phyloP scores from a whole-genome alignment of 176 grass and related monocot genomes.

The Avena eriantha region DNA sequence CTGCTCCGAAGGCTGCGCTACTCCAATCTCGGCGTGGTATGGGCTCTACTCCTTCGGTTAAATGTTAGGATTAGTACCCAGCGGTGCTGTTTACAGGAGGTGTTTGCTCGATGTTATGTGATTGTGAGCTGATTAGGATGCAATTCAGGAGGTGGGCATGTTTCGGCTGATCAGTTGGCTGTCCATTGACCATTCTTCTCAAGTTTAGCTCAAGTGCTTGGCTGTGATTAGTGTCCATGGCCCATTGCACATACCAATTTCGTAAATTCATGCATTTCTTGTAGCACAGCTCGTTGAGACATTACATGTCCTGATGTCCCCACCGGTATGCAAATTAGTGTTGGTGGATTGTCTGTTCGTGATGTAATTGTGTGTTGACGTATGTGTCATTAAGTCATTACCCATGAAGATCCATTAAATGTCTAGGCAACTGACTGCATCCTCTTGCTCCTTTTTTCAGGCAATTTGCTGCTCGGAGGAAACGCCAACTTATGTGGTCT shows the following conservation, averaged over 20 bases:
- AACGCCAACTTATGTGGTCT: constrained; percentile 58
- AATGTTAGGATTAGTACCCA: not conserved
- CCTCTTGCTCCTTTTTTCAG: constrained; percentile 49
- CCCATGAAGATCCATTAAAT: not conserved
- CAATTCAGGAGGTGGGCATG: not conserved
- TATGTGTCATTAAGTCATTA: not conserved
- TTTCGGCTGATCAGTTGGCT: constrained; percentile 19
- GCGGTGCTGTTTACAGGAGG: not conserved
- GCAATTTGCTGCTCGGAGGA: constrained; percentile 58
- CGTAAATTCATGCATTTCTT: not conserved
- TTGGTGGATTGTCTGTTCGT: not conserved
- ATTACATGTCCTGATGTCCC: too few relatives aligned
- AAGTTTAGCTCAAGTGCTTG: constrained; percentile 2
- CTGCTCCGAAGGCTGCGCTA: constrained; percentile 56
- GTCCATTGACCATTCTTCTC: not conserved
- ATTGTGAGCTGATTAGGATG: not conserved
- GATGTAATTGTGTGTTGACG: not conserved
- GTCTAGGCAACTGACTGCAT: not conserved
- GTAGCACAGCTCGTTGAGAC: not conserved
- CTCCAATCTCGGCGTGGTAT: constrained; percentile 58
- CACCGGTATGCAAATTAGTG: not conserved
- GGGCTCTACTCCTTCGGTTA: not conserved
- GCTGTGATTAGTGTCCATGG: not conserved
- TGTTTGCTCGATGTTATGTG: not conserved
- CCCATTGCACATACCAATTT: not conserved